Base-by-base conservation (phyloP, 495 filamentous ascomycete species). In the Chaetomium fimeti region DNA sequence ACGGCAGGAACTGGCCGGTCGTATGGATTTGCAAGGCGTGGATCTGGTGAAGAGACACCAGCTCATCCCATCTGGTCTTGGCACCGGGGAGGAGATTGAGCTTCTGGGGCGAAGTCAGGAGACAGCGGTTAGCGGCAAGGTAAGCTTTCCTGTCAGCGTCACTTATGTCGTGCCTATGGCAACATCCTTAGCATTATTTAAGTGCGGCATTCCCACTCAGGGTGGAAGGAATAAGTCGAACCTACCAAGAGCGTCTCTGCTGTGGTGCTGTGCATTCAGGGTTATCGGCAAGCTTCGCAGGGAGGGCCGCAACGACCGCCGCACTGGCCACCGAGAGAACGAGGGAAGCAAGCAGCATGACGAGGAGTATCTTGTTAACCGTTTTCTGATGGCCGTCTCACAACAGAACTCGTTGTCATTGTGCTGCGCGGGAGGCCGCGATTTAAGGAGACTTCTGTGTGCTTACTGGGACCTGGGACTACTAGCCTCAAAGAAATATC, bases 41-140 rank as follows among this genome's bases (percentile, higher is more conserved):
- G 6, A 56, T 20, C 18, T 56, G 53, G 53, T 56, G 53, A 20
- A 56, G 53, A 11, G 24, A 28, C 15, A 38, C 53, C 25, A 56
- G 13, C 29, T 56, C 53, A 22, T 56, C 53, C 53, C 53, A 56
- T 29, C 53, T 25, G 4, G 53, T 56, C 53, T 56, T 56, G 53
- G 53, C 53, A 15, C 53, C 25, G 0, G 53, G 53, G 12, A 56
- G 48, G 16, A 3, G 48, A 20, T 51, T 27, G 48, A 51, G 48
- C 22, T 51, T 51, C 48, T 51, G 48, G 22, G 48, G 48, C 16
- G 48, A 51, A 3, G 48, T 51, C 22, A 51, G 22, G 22, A 51
- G 22, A 25, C 48, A 51, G 48, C 48, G 48, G 22, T 22, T 25
- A 20, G 48, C 48, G 20, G 48, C n/a, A 1, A 25, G n/a, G 9